A percentile compares a stretch with the other conserved stretches of the same genome.
phyloP scores from a whole-genome alignment of 768 basidiomycete genomes.

The Pisolithus orientalis region DNA sequence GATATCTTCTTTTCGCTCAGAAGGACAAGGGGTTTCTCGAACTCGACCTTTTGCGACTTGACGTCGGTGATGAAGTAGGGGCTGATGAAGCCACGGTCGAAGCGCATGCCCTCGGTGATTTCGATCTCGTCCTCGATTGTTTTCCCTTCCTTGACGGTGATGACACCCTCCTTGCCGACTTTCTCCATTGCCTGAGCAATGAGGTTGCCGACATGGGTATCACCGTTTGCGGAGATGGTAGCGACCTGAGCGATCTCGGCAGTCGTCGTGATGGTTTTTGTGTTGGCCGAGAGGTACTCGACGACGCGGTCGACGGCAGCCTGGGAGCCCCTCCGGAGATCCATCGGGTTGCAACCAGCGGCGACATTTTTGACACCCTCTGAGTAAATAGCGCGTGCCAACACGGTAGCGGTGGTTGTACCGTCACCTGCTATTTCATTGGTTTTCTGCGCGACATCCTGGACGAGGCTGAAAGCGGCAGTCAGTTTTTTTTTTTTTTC shows the following conservation, averaged over 20 bases:
- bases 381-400: constrained; percentile 94
- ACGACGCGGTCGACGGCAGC: constrained; percentile 95
- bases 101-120: constrained; percentile 99
- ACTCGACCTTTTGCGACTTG: constrained; percentile 92
- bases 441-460: constrained; percentile 94
- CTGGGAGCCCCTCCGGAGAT: constrained; percentile 96
- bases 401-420: constrained; percentile 95
- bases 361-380: constrained; percentile 99
- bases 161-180: constrained; percentile 99
- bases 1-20: constrained; percentile 99
- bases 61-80: constrained; percentile 99
- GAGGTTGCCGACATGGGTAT: constrained; percentile 85
- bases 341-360: constrained; percentile 99
- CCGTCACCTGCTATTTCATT: constrained; percentile 98
- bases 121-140: constrained; percentile 99
- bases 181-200: constrained; percentile 99
- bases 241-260: constrained; percentile 98
- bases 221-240: constrained; percentile 83
- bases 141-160: constrained; percentile 98
- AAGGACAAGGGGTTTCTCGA: constrained; percentile 93
- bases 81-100: constrained; percentile 97
- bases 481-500: background rate
- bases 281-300: constrained; percentile 79
- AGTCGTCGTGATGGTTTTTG: constrained; percentile 92
- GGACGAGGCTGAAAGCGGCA: constrained; percentile 59